Evolutionary conservation across 129 eudicot genomes (phyloP).

Genomic region (Centaurea solstitialis): DNA sequence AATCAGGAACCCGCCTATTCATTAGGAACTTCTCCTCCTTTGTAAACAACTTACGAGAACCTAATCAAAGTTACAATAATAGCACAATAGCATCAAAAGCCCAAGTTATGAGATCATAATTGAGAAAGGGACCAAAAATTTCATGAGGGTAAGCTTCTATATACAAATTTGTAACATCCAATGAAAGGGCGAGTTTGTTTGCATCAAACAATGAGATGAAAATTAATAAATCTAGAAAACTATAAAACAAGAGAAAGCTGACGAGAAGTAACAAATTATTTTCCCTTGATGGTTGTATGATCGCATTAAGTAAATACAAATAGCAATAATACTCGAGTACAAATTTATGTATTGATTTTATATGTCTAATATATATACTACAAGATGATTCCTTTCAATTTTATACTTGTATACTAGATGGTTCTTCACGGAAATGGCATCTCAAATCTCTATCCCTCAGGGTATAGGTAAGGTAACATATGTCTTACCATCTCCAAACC

Average conservation of each 20-base stretch:
- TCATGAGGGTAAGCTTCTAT: neutral
- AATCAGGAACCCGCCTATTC: conserved; percentile 82
- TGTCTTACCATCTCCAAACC: too few species aligned
- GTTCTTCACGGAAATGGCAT: too few species aligned
- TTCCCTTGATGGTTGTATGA: neutral
- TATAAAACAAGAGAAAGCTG: neutral
- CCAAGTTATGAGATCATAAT: conserved; percentile 5
- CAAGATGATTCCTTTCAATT: neutral
- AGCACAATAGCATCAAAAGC: neutral
- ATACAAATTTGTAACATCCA: neutral
- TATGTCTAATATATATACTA: neutral
- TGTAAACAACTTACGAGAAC: conserved; percentile 77
- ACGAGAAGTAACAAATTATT: neutral
- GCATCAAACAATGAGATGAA: neutral
- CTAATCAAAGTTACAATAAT: conserved; percentile 42
- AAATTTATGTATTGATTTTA: neutral
- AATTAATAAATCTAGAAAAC: too few species aligned
- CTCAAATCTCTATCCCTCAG: too few species aligned
- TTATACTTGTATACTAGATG: neutral
- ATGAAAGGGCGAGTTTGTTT: neutral
- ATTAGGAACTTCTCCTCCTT: conserved; percentile 79
- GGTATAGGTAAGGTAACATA: too few species aligned
- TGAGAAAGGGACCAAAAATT: neutral
- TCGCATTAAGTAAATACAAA: neutral
- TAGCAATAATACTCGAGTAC: neutral